phyloP scores from a whole-genome alignment of 1,284 basidiomycete species.

The Irpex sp. region DNA sequence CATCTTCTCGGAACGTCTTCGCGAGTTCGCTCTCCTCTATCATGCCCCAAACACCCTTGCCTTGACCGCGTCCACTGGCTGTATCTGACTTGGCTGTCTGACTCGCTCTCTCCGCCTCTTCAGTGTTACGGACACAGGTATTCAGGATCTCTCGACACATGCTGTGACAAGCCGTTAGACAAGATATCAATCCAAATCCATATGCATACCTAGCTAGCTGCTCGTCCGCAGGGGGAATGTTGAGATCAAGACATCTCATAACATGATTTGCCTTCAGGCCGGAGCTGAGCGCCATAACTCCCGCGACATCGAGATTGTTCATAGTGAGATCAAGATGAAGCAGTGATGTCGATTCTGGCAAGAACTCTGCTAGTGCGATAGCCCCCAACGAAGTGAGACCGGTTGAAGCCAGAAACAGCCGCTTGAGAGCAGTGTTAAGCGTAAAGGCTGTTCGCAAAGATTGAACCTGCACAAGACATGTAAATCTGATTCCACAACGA shows the following conservation, averaged over 20 bases:
- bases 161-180: conserved; percentile 27
- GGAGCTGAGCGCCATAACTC: conserved; percentile 87
- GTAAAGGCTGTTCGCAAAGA: conserved; percentile 91
- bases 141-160: conserved; percentile 78
- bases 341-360: conserved; percentile 85
- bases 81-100: conserved; percentile 28
- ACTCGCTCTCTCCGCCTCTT: conserved; percentile 62
- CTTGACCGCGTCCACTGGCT: conserved; percentile 37
- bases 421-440: conserved; percentile 88
- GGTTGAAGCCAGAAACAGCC: conserved; percentile 88
- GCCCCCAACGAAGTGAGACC: conserved; percentile 82
- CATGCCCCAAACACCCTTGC: conserved; percentile 75
- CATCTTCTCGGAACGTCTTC: conserved; percentile 57
- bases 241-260: conserved; percentile 91
- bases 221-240: conserved; percentile 87
- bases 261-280: conserved; percentile 81
- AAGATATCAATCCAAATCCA: conserved; percentile 9
- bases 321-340: conserved; percentile 87
- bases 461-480: conserved; percentile 56
- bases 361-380: conserved; percentile 93
- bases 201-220: conserved; percentile 73
- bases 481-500: neutral
- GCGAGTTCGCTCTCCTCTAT: conserved; percentile 80
- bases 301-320: conserved; percentile 84
- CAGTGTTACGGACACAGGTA: conserved; percentile 89